These are phyloP conservation scores for Cladobotryum protrusum DNA, from an alignment of 2,329 filamentous ascomycete species.

Conservation along the genomic window DNA sequence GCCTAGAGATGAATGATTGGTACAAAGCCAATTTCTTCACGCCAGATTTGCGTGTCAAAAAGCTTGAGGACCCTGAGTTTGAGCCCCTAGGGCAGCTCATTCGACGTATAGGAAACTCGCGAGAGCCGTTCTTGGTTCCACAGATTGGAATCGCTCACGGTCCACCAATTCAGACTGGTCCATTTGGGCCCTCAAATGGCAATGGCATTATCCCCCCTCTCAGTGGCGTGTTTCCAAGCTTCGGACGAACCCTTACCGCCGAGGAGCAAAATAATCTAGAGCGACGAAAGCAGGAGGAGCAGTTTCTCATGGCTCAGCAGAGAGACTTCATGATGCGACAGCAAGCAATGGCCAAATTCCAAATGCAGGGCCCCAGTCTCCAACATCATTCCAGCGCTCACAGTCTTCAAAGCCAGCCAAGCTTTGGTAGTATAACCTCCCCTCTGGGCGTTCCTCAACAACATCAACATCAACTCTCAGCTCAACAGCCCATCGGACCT, in stretches of 20 bases:
- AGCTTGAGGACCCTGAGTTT: conserved; percentile 87
- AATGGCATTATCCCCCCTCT: conserved; percentile 78
- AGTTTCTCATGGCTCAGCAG: conserved; percentile 92
- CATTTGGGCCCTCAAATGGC: conserved; percentile 43
- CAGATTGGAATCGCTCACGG: conserved; percentile 95
- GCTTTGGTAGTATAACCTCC: conserved; percentile 91
- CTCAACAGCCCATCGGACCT: conserved; percentile 48
- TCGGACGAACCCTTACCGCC: conserved; percentile 90
- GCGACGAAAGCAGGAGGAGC: conserved; percentile 94
- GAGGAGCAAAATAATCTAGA: conserved; percentile 98
- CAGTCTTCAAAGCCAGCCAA: conserved; percentile 93
- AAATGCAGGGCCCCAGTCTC: conserved; percentile 50
- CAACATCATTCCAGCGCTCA: conserved; percentile 95
- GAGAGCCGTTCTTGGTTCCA: conserved; percentile 94
- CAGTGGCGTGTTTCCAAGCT: conserved; percentile 88
- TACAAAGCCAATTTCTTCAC: conserved; percentile 99
- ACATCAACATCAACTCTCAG: conserved; percentile 24
- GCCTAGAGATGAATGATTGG: conserved; percentile 99
- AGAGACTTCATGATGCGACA: conserved; percentile 88
- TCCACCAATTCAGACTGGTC: conserved; percentile 49
- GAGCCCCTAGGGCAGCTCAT: conserved; percentile 94
- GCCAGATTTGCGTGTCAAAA: conserved; percentile 88
- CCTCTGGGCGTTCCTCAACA: conserved; percentile 55
- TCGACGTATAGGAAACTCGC: conserved; percentile 89
- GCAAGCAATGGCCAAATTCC: conserved; percentile 69